Evolutionary conservation across 164 flowering plant genomes (phyloP).

Genomic region (Nymphaea colorata): DNA sequence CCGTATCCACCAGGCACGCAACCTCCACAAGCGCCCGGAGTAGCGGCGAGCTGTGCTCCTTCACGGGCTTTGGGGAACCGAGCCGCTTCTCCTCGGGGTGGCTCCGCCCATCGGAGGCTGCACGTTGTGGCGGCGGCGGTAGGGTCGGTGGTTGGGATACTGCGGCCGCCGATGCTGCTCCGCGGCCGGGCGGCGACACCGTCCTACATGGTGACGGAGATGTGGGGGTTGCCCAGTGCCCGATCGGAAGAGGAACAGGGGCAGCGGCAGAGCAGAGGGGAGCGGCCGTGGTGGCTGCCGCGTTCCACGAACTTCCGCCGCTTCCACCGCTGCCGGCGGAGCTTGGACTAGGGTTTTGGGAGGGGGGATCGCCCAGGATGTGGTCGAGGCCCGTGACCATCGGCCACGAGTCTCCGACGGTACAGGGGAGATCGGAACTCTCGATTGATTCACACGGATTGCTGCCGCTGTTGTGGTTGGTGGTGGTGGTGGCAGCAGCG

Average conservation of each 20-base stretch:
- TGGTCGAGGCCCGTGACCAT: conserved; percentile 7
- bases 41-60: conserved; percentile 30
- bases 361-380: not conserved
- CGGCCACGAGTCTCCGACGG: conserved; percentile 43
- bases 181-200: too few relatives aligned
- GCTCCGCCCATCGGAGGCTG: not conserved
- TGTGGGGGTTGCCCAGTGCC: not conserved
- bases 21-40: conserved; percentile 43
- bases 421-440: conserved; percentile 44
- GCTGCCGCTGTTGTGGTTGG: not conserved
- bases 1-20: conserved; percentile 44
- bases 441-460: conserved; percentile 32
- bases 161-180: not conserved
- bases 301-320: not conserved
- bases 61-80: conserved; percentile 8
- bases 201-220: too few relatives aligned
- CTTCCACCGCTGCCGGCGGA: not conserved
- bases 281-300: not conserved
- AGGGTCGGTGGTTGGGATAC: conserved; percentile 5
- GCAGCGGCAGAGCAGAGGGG: conserved; percentile 17
- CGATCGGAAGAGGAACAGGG: not conserved
- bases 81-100: not conserved
- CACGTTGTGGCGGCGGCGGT: not conserved
- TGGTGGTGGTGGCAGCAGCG: too few relatives aligned
- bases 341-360: not conserved